phyloP scores from a whole-genome alignment of 495 filamentous ascomycete species.

The Eremomyces bilateralis region DNA sequence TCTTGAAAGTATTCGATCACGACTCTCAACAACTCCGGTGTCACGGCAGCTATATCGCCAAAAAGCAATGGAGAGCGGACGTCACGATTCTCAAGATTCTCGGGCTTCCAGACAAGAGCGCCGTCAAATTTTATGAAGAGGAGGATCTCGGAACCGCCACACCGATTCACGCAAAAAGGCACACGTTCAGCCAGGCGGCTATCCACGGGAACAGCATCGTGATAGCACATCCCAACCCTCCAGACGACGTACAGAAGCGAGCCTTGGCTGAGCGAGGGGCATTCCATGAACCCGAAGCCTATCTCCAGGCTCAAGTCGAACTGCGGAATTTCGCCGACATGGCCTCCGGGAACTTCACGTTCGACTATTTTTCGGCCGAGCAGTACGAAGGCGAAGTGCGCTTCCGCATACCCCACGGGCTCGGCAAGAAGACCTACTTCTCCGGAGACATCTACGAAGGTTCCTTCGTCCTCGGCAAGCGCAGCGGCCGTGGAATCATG shows the following conservation, averaged over 20 bases:
- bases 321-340: conserved; percentile 11
- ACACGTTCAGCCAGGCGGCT: conserved; percentile 13
- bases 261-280: conserved; percentile 6
- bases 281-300: conserved; percentile 8
- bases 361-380: conserved; percentile 15
- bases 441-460: conserved; percentile 34
- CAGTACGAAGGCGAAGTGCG: conserved; percentile 16
- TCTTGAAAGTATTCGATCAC: conserved; percentile 15
- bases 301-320: conserved; percentile 7
- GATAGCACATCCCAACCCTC: conserved; percentile 8
- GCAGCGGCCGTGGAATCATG: conserved; percentile 31
- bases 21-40: conserved; percentile 10
- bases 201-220: conserved; percentile 10
- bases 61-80: conserved; percentile 8
- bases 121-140: conserved; percentile 12
- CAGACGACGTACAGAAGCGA: conserved; percentile 9
- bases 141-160: conserved; percentile 8
- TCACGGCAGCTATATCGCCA: conserved; percentile 9
- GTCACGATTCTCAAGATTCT: conserved; percentile 7
- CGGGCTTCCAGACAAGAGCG: conserved; percentile 5
- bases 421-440: conserved; percentile 29
- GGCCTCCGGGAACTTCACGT: conserved; percentile 10
- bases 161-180: conserved; percentile 6
- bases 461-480: conserved; percentile 27
- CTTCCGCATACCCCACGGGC: conserved; percentile 14